Evolutionary conservation across 2,329 filamentous ascomycete genomes (phyloP).

Genomic region (Talaromyces sp.): DNA sequence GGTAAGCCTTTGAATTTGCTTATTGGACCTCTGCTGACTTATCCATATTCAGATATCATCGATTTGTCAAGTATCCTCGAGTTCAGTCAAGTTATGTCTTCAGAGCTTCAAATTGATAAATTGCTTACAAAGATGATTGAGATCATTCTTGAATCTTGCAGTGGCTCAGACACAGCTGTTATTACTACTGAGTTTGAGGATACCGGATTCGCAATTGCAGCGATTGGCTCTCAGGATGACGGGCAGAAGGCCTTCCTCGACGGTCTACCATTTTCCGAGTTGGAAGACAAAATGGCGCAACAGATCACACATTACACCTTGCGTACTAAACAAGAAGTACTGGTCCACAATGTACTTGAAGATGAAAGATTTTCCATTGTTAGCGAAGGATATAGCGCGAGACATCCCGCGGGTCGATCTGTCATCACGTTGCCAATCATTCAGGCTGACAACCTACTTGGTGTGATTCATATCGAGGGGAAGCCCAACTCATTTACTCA

Average conservation of each 20-base stretch:
- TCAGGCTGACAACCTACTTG: conserved; percentile 58
- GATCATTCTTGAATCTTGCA: conserved; percentile 63
- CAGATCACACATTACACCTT: conserved; percentile 62
- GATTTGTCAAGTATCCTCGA: conserved; percentile 63
- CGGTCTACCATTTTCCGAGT: conserved; percentile 56
- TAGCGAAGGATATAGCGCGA: conserved; percentile 53
- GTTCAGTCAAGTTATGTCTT: conserved; percentile 63
- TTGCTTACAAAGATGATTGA: conserved; percentile 62
- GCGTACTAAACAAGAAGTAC: conserved; percentile 61
- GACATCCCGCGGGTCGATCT: conserved; percentile 56
- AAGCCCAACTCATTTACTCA: conserved; percentile 64
- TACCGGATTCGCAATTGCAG: conserved; percentile 59
- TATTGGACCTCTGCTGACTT: conserved; percentile 33
- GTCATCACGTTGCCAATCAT: conserved; percentile 63
- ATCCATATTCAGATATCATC: conserved; percentile 55
- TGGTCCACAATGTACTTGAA: conserved; percentile 61
- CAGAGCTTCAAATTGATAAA: conserved; percentile 61
- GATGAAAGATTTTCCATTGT: conserved; percentile 65
- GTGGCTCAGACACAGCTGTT: conserved; percentile 57
- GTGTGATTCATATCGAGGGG: conserved; percentile 61
- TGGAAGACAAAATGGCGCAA: conserved; percentile 57
- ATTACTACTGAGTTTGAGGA: conserved; percentile 60
- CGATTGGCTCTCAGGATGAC: conserved; percentile 56
- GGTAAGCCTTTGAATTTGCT: conserved; percentile 25
- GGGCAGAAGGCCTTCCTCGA: conserved; percentile 54